These are phyloP conservation scores for Ceratorhiza oryzae-sativae DNA, from an alignment of 1,284 basidiomycete species.

Conservation along the genomic window DNA sequence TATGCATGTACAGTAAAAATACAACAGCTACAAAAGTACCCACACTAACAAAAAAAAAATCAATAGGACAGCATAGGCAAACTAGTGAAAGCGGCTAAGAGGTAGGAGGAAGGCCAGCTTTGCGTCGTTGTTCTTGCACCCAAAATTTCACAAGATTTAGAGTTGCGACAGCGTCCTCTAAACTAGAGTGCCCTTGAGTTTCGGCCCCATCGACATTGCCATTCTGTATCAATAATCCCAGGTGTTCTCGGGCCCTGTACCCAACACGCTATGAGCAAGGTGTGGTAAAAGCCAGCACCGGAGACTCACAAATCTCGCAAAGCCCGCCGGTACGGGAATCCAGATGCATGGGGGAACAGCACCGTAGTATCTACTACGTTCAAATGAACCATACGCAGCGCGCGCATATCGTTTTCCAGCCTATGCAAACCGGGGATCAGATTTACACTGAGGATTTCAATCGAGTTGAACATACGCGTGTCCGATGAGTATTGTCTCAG, in stretches of 20 bases:
- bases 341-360: conserved; percentile 81
- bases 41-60: background rate
- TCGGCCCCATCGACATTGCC: conserved; percentile 58
- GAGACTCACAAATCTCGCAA: conserved; percentile 74
- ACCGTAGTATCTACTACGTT: conserved; percentile 83
- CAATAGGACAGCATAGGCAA: background rate
- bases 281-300: background rate
- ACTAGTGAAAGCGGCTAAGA: background rate
- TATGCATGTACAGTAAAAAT: conserved; percentile 20
- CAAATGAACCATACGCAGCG: conserved; percentile 82
- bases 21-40: background rate
- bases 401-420: conserved; percentile 89
- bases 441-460: background rate
- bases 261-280: background rate
- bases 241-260: conserved; percentile 73
- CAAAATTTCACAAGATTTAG: conserved; percentile 74
- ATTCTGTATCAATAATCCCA: conserved; percentile 78
- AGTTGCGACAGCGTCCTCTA: conserved; percentile 84
- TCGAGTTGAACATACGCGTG: conserved; percentile 53
- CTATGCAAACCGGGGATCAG: conserved; percentile 51
- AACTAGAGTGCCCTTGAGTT: conserved; percentile 79
- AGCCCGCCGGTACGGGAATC: conserved; percentile 78
- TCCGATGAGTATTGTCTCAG: conserved; percentile 83
- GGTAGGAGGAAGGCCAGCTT: background rate
- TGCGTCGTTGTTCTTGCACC: conserved; percentile 47